These are phyloP conservation scores for Talaromyces sp. DNA, from an alignment of 2,329 filamentous ascomycete species.

Conservation along the genomic window DNA sequence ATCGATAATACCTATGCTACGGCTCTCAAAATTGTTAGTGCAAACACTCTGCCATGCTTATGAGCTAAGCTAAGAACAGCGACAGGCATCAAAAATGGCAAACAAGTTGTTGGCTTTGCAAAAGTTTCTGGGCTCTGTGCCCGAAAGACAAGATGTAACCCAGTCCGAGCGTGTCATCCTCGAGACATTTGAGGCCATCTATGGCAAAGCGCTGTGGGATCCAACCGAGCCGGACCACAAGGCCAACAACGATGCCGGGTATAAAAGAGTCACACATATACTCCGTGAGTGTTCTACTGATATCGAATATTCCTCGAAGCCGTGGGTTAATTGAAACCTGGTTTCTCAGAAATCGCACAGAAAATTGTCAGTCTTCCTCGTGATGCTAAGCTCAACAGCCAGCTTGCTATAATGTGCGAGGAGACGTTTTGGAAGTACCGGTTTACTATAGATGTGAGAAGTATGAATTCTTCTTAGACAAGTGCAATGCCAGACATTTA, in stretches of 20 bases:
- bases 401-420: neutral
- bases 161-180: neutral
- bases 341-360: neutral
- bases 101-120: neutral
- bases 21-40: neutral
- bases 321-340: neutral
- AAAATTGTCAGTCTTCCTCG: neutral
- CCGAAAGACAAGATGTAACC: neutral
- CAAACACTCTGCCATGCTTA: neutral
- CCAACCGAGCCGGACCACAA: neutral
- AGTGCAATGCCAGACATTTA: neutral
- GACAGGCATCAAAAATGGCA: neutral
- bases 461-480: neutral
- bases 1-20: neutral
- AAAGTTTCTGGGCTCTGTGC: neutral
- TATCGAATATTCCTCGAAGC: neutral
- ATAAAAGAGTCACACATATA: neutral
- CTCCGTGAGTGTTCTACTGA: neutral
- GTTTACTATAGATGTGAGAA: neutral
- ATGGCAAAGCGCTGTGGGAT: neutral
- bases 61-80: neutral
- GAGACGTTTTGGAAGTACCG: neutral
- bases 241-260: neutral
- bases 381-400: neutral
- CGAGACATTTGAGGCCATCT: neutral